Percentiles rank a stretch among this genome's conserved stretches.
phyloP scores from a whole-genome alignment of 2,329 filamentous ascomycete species.

The Tolypocladium pustulatum region DNA sequence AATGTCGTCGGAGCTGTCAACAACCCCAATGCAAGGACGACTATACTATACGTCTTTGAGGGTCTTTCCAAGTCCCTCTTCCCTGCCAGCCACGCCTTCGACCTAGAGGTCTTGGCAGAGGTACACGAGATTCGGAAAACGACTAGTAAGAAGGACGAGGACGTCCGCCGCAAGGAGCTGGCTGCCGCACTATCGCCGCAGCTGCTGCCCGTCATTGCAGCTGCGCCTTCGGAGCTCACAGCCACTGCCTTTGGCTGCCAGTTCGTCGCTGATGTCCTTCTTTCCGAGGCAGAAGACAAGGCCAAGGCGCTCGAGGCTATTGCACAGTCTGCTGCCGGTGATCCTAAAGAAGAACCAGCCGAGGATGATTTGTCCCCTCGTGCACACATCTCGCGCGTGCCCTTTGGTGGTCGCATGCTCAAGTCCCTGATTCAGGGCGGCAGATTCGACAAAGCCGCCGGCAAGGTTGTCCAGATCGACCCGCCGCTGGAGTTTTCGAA shows the following conservation, averaged over 20 bases:
- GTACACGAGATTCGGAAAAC: conserved; percentile 67
- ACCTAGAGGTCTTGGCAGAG: conserved; percentile 64
- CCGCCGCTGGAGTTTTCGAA: conserved; percentile 73
- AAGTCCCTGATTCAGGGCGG: conserved; percentile 88
- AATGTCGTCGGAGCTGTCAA: conserved; percentile 56
- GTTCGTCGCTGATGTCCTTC: conserved; percentile 71
- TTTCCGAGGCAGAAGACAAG: conserved; percentile 69
- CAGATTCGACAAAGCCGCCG: conserved; percentile 65
- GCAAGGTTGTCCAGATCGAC: conserved; percentile 59
- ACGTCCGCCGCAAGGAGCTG: conserved; percentile 65
- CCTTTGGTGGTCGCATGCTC: conserved; percentile 69
- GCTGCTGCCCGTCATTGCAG: conserved; percentile 62
- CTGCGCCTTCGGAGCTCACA: conserved; percentile 57
- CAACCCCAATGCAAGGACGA: conserved; percentile 52
- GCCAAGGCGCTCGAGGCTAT: conserved; percentile 60
- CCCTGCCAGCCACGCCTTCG: conserved; percentile 49
- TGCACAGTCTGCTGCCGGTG: conserved; percentile 50
- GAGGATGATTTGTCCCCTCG: conserved; percentile 29
- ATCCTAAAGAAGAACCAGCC: conserved; percentile 32
- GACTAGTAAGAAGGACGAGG: conserved; percentile 88
- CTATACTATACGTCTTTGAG: conserved; percentile 76
- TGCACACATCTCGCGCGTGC: conserved; percentile 48
- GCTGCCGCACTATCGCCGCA: conserved; percentile 62
- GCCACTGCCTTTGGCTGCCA: conserved; percentile 77
- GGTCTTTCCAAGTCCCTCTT: conserved; percentile 51